Evolutionary conservation across 106 monocot species (phyloP).

Genomic region (Dendrobium chrysotoxum): DNA sequence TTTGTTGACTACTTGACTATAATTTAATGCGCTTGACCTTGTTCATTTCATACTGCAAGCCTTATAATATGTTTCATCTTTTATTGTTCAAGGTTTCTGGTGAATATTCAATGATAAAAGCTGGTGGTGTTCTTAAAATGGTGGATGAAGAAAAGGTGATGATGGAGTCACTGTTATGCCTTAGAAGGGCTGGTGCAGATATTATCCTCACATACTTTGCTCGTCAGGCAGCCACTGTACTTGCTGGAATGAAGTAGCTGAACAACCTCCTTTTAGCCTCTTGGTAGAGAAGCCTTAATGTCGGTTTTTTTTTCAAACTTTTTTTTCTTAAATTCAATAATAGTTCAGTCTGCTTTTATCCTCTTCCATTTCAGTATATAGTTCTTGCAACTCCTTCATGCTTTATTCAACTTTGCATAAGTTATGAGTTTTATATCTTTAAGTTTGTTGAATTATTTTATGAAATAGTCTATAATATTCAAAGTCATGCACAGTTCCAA

Average conservation of each 20-base stretch:
- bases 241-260: slow-evolving; percentile 41
- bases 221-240: slow-evolving; percentile 63
- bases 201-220: slow-evolving; percentile 92
- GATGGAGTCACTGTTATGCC: slow-evolving; percentile 91
- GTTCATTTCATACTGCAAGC: background rate
- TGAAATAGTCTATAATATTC: background rate
- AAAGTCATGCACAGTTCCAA: background rate
- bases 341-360: no score
- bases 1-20: no score
- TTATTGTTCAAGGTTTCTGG: slow-evolving; percentile 67
- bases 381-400: background rate
- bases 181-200: slow-evolving; percentile 84
- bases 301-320: background rate
- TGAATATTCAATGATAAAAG: slow-evolving; percentile 97
- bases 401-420: background rate
- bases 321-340: no score
- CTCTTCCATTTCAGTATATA: background rate
- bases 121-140: slow-evolving; percentile 72
- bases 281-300: background rate
- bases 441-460: background rate
- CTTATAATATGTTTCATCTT: background rate
- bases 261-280: background rate
- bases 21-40: background rate
- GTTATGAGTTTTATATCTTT: background rate
- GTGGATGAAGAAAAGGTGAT: slow-evolving; percentile 94